phyloP scores from a whole-genome alignment of 2,329 filamentous ascomycete species.

The Niveomyces coronatus region DNA sequence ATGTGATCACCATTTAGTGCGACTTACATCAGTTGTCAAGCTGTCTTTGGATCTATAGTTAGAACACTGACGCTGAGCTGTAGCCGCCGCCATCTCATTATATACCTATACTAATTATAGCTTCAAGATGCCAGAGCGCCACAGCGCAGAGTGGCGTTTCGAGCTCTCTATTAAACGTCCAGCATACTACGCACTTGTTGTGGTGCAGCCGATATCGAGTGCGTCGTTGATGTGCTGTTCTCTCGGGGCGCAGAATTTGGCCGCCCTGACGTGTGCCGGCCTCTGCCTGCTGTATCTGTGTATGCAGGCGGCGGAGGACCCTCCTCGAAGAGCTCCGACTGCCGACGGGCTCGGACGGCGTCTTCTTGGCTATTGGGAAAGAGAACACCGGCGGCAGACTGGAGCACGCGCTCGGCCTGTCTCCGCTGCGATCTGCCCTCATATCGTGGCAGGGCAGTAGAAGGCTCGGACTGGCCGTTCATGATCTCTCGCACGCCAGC shows the following conservation, averaged over 20 bases:
- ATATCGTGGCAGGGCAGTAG: conserved; percentile 23
- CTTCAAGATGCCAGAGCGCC: too few relatives aligned
- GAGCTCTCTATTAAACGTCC: conserved; percentile 32
- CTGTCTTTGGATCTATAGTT: too few relatives aligned
- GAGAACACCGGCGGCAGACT: conserved; percentile 34
- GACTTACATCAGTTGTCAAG: too few relatives aligned
- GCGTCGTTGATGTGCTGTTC: conserved; percentile 34
- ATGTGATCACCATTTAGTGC: too few relatives aligned
- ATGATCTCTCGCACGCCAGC: conserved; percentile 19
- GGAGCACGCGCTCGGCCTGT: conserved; percentile 32
- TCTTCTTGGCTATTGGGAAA: conserved; percentile 33
- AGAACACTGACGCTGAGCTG: too few relatives aligned
- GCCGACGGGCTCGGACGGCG: conserved; percentile 22
- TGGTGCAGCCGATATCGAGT: conserved; percentile 37
- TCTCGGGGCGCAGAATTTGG: conserved; percentile 28
- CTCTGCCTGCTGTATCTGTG: conserved; percentile 16
- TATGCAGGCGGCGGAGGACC: conserved; percentile 35
- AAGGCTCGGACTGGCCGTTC: conserved; percentile 12
- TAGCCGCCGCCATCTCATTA: too few relatives aligned
- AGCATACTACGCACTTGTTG: conserved; percentile 49
- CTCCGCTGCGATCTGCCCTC: conserved; percentile 34
- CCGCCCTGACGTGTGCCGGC: conserved; percentile 17
- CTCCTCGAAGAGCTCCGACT: conserved; percentile 31
- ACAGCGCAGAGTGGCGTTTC: too few relatives aligned
- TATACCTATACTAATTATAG: too few relatives aligned